These are phyloP conservation scores for Backusella tuberculispora DNA, from an alignment of 192 early-diverging fungal species.

Conservation along the genomic window DNA sequence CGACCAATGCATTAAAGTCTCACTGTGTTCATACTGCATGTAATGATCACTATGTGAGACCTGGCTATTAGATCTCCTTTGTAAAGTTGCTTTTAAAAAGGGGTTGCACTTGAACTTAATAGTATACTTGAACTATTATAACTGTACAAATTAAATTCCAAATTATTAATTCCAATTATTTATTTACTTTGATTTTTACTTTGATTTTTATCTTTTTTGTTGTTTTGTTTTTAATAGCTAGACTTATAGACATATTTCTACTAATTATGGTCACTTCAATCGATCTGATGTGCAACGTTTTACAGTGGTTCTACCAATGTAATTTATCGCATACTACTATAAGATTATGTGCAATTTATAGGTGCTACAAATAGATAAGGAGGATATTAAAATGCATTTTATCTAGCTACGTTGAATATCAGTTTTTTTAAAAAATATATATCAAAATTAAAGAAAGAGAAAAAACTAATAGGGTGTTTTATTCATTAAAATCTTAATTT, in stretches of 20 bases:
- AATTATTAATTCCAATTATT: background rate
- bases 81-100: background rate
- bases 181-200: background rate
- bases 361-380: background rate
- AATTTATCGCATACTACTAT: background rate
- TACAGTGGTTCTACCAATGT: background rate
- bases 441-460: background rate
- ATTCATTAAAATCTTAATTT: too few species aligned
- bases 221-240: background rate
- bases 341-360: too few species aligned
- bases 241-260: background rate
- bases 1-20: background rate
- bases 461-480: too few species aligned
- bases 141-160: background rate
- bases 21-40: background rate
- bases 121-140: background rate
- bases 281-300: background rate
- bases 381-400: background rate
- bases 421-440: background rate
- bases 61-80: background rate
- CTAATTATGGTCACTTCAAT: background rate
- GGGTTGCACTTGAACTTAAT: background rate
- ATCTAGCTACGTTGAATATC: background rate
- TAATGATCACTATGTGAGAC: constrained; percentile 4
- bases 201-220: background rate